Percentiles rank a stretch among this genome's conserved stretches.
Evolutionary conservation across 441 rosid species (phyloP).

Genomic region (Bruguiera hainesii): DNA sequence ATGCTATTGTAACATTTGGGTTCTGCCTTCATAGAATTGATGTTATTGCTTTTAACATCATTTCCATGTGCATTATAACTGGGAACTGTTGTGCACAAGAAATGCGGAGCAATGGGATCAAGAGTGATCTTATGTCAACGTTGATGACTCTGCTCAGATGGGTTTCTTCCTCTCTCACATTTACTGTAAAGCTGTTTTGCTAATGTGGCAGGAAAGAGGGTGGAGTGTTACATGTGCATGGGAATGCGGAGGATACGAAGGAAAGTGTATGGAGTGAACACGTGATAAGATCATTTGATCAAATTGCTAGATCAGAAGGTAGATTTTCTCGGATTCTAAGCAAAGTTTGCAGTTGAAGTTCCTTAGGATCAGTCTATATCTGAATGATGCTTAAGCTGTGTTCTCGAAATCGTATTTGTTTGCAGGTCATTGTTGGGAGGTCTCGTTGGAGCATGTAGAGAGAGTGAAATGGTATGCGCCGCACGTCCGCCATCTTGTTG

Average conservation of each 20-base stretch:
- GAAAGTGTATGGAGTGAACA: slow-evolving; percentile 58
- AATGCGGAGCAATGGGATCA: not conserved
- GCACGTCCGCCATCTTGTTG: slow-evolving; percentile 84
- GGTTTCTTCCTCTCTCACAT: not conserved
- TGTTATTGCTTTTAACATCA: too few relatives aligned
- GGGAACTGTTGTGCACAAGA: not conserved
- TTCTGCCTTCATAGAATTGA: too few relatives aligned
- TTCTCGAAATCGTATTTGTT: slow-evolving; percentile 6
- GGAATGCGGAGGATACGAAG: slow-evolving; percentile 75
- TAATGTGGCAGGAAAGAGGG: slow-evolving; percentile 62
- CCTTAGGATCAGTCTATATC: not conserved
- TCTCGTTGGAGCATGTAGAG: slow-evolving; percentile 63
- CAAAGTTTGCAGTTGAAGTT: not conserved
- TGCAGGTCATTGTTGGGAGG: slow-evolving; percentile 76
- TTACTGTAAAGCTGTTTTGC: not conserved
- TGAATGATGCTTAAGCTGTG: not conserved
- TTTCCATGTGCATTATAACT: too few relatives aligned
- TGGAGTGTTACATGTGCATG: slow-evolving; percentile 77
- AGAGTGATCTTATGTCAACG: not conserved
- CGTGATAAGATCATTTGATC: slow-evolving; percentile 45
- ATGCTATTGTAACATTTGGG: too few relatives aligned
- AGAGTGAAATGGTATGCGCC: slow-evolving; percentile 97
- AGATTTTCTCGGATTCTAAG: slow-evolving; percentile 5
- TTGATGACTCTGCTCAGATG: not conserved
- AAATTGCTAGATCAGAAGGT: slow-evolving; percentile 79